Evolutionary conservation across 257 asterid species (phyloP).

Genomic region (Solanum peruvianum): DNA sequence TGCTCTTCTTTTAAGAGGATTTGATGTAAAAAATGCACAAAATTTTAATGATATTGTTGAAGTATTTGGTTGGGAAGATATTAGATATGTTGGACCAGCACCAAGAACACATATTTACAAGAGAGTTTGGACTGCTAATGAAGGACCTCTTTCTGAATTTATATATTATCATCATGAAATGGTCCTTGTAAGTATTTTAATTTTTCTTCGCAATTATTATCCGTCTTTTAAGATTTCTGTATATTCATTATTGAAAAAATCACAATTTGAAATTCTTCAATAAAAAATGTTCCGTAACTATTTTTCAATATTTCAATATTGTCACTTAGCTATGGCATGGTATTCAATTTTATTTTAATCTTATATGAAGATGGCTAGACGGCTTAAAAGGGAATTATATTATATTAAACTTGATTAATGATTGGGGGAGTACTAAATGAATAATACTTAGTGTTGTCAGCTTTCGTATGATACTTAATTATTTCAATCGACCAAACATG

Average conservation of each 20-base stretch:
- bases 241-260: too few species aligned
- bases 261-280: too few species aligned
- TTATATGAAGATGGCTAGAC: not conserved
- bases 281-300: too few species aligned
- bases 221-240: not conserved
- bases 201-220: not conserved
- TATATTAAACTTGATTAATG: not conserved
- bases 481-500: too few species aligned
- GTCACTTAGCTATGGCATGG: not conserved
- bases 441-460: not conserved
- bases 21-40: constrained; percentile 42
- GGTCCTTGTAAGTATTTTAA: constrained; percentile 44
- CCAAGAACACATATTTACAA: constrained; percentile 71
- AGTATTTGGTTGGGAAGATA: constrained; percentile 62
- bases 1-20: constrained; percentile 61
- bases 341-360: not conserved
- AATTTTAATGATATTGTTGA: constrained; percentile 69
- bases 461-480: not conserved
- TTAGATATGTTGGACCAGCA: constrained; percentile 81
- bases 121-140: constrained; percentile 80
- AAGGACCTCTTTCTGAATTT: constrained; percentile 74
- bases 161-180: constrained; percentile 81
- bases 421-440: not conserved
- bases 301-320: not conserved
- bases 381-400: not conserved